Evolutionary conservation across 1,284 basidiomycete genomes (phyloP), one percentile per base, ranked within the genome.

Genomic region (Puccinia coronata): DNA sequence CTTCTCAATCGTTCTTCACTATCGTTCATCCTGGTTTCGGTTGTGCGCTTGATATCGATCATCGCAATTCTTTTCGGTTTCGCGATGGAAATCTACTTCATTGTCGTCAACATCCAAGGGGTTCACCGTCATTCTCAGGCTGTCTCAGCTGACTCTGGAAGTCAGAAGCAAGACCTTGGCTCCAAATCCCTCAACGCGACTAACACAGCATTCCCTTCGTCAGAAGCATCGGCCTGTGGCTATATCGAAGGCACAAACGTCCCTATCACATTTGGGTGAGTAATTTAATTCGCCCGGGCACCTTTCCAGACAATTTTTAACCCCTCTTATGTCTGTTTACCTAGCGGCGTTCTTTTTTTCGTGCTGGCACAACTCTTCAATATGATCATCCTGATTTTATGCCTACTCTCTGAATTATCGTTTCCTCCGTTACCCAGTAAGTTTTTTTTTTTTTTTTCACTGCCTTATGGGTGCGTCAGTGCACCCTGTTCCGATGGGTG

Each of bases 1-100:
- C 59, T 81, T 36, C 71, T 81, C n/a, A 73, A 81, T 51, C 79
- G 79, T 12, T 81, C 79, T 25, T 81, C 79, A 16, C 25, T 81
- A 39, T 80, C 70, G 4, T 80, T 80, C 61, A 74, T 80, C 39
- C 72, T 80, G 12, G 79, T 80, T 28, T 74, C 71, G 25, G 70
- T 74, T 12, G 61, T 81, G 23, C 79, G 79, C n/a, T 43, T 55
- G 34, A 53, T 81, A 36, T 81, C 79, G 57, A 74, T 81, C 34
- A 28, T 81, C 28, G 71, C 71, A 3, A 63, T 81, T 25, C 55
- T 81, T 5, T 74, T 81, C 34, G 63, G 39, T 2, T 39, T 81
- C 28, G 79, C 71, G 20, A 74, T 73, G 20, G 59, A 81, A 34
- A 49, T 81, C 34, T 81, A 81, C 55, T 34, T 81, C 12, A 63